These are phyloP conservation scores for Pyracantha coccinea DNA, from an alignment of 331 rosid genomes.

Conservation along the genomic window DNA sequence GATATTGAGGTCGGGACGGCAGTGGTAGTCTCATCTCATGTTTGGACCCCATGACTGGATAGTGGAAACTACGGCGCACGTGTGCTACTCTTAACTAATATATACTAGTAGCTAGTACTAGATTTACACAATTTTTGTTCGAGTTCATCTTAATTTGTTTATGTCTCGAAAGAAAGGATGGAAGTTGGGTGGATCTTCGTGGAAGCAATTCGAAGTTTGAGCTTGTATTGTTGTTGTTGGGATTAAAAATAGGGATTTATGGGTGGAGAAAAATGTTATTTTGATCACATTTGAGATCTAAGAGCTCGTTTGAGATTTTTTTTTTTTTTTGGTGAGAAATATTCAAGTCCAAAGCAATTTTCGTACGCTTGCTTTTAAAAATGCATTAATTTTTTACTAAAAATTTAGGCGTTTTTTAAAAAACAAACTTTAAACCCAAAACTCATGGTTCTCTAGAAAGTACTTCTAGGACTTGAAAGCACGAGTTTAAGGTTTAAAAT, in stretches of 20 bases:
- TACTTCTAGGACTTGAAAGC: no score
- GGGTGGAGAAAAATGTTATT: not conserved
- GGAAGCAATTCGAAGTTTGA: not conserved
- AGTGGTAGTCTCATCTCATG: slow-evolving; percentile 20
- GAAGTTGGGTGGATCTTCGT: not conserved
- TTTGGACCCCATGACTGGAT: not conserved
- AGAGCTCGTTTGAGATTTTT: not conserved
- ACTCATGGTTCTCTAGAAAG: no score
- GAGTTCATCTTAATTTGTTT: not conserved
- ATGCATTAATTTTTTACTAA: no score
- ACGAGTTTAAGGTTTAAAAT: no score
- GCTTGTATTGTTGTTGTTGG: not conserved
- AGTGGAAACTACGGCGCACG: slow-evolving; percentile 23
- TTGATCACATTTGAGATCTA: no score
- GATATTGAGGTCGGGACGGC: not conserved
- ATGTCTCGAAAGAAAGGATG: not conserved
- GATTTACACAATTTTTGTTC: not conserved
- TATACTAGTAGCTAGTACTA: not conserved
- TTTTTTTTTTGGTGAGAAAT: no score
- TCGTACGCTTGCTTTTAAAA: not conserved
- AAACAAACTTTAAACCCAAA: no score
- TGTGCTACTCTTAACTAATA: not conserved
- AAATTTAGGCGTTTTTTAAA: no score
- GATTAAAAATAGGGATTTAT: not conserved
- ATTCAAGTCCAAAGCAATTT: not conserved